Evolutionary conservation across 1,139 yeast species (phyloP), one percentile per base, ranked within the genome.

Genomic region (Yamadazyma diospyri): DNA sequence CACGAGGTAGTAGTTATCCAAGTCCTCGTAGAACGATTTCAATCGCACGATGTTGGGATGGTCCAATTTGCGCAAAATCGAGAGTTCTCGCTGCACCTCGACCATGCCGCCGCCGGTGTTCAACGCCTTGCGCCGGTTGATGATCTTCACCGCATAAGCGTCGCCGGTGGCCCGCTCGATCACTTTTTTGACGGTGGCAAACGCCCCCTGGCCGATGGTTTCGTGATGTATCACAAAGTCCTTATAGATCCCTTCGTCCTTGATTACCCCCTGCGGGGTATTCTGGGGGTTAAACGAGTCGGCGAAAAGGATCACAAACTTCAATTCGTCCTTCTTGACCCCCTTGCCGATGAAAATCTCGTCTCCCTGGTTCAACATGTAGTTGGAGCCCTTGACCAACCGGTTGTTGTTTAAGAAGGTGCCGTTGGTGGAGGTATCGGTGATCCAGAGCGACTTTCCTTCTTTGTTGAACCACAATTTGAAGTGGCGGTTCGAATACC

Each of bases 141-240:
- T 88, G 42, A 92, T 86, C 54, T 92, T 92, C 16, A 87, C 95
- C 0, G 98, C 98, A 55, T 67, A 88, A 2, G 88, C 72, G 44
- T 81, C 77, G 8, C 97, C 97, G 0, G 95, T 80, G 5, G 78
- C 59, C 38, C 97, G 69, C 48, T 88, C 94, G 1, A 89, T 78
- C 2, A 94, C 97, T 53, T 86, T 86, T 46, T 87, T 82, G 14
- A 92, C 98, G 1, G 89, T 83, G 3, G 97, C 97, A 70, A 92
- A 92, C 5, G 97, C 97, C 6, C 98, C 98, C 47, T 86, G 94
- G 1, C 98, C 98, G 3, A 92, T 82, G 5, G 85, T 79, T 47
- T 84, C 95, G 51, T 79, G 81, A 40, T 85, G 78, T 19, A 92
- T 76, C 11, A 85, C 83, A 54, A 80, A 92, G 47, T 82, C 84